Percentiles rank a stretch among this genome's conserved stretches.
Evolutionary conservation across 108 stramenopile species (phyloP).

Genomic region (Fragilaria radians): DNA sequence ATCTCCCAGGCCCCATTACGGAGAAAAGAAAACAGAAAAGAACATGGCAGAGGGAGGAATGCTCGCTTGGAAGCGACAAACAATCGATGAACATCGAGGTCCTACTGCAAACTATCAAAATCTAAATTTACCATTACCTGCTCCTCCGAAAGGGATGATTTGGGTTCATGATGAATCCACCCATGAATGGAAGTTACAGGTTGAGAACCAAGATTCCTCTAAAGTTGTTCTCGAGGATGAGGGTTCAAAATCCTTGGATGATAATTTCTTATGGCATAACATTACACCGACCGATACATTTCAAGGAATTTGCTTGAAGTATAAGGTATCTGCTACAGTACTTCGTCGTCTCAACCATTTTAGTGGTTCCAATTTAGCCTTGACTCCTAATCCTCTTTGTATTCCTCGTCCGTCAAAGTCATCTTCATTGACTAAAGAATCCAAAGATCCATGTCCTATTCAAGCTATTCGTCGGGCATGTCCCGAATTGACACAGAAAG

Average conservation of each 20-base stretch:
- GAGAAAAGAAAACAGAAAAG: neutral
- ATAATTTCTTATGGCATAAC: conserved; percentile 20
- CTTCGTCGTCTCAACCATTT: conserved; percentile 55
- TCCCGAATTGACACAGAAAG: conserved; percentile 8
- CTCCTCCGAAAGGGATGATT: conserved; percentile 8
- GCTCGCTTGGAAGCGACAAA: conserved; percentile 7
- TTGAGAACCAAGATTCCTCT: neutral
- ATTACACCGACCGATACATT: conserved; percentile 47
- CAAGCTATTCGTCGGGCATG: conserved; percentile 21
- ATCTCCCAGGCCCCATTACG: too few relatives aligned
- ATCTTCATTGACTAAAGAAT: conserved; percentile 42
- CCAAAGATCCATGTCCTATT: conserved; percentile 39
- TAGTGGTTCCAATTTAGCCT: conserved; percentile 36
- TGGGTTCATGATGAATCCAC: conserved; percentile 7
- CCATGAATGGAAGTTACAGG: conserved; percentile 9
- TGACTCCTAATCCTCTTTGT: conserved; percentile 41
- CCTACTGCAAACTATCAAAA: neutral
- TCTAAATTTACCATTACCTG: neutral
- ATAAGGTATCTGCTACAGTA: conserved; percentile 45
- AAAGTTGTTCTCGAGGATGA: neutral
- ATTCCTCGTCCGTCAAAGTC: conserved; percentile 27
- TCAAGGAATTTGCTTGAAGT: conserved; percentile 50
- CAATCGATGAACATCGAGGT: conserved; percentile 6
- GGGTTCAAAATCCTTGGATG: conserved; percentile 33
- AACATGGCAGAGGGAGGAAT: conserved; percentile 8